Base-by-base conservation (phyloP, 2,329 filamentous ascomycete species). In the Calonectria henricotiae region DNA sequence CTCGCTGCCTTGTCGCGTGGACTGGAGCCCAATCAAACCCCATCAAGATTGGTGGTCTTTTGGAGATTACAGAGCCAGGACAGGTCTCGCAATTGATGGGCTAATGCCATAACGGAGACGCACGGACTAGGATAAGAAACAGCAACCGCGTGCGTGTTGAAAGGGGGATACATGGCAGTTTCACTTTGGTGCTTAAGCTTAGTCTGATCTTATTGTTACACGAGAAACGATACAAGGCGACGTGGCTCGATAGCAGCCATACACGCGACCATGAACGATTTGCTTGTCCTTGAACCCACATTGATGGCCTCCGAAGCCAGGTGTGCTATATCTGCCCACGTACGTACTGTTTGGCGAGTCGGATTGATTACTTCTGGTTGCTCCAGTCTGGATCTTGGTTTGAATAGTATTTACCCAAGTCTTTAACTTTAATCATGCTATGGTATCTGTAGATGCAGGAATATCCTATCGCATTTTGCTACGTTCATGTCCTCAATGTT, bases 121-220 rank as follows among this genome's bases (percentile, higher is more conserved):
- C 51, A 55, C 51, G 51, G 51, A 55, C 51, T 55, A 6, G 51
- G 51, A 55, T 55, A 55, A 55, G 51, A 55, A 55, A 37, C 51
- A 30, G 8, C n/a, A 55, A 37, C 51, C 51, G 32, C 37, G 51
- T 49, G 46, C 25, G 25, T 17, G 23, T 20, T 37, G 32, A 20
- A 37, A 55, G 35, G 51, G 51, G 32, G 32, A 55, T 4, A 43
- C 41, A 43, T 20, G 35, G 11, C 51, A 55, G 51, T 55, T 55
- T 55, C 32, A 55, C 51, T 23, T 35, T 55, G 32, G 35, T 55
- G 32, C 51, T 23, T 23, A 37, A 12, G 23, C 9, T 30, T 23
- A 55, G 51, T 37, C 32, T 37, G 51, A 35, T 49, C 46, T 13
- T 30, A 4, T 54, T 30, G 20, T 13, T 23, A 55, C 30, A n/a